A percentile compares a stretch with the other conserved stretches of the same genome.
phyloP scores from a whole-genome alignment of 345 rosid species.

The Mangifera indica region DNA sequence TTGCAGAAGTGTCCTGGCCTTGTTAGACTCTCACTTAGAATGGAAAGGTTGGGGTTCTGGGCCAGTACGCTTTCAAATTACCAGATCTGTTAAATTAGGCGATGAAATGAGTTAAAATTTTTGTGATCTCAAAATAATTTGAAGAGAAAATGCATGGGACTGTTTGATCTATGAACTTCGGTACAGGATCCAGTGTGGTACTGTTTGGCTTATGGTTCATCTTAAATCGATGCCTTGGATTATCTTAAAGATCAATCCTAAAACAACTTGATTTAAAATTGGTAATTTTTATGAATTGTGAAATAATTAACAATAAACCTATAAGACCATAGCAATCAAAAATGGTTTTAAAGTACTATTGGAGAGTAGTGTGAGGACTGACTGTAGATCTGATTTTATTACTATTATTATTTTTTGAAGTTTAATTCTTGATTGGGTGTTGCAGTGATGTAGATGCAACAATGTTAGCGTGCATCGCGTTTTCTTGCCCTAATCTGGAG shows the following conservation, averaged over 20 bases:
- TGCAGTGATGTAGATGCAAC: conserved; percentile 91
- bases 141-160: neutral
- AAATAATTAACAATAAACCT: no score
- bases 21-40: conserved; percentile 59
- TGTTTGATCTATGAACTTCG: conserved; percentile 9
- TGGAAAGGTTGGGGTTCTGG: conserved; percentile 73
- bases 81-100: conserved; percentile 42
- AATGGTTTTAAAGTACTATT: neutral
- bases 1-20: conserved; percentile 80
- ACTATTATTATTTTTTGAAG: neutral
- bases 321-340: neutral
- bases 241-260: neutral
- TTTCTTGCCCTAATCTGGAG: conserved; percentile 90
- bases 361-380: neutral
- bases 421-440: conserved; percentile 1
- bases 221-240: neutral
- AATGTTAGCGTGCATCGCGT: conserved; percentile 89
- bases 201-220: conserved; percentile 13
- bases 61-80: neutral
- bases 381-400: neutral
- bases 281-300: neutral
- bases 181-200: neutral
- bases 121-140: neutral
- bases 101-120: neutral
- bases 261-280: neutral